phyloP scores from a whole-genome alignment of 2,329 filamentous ascomycete genomes.

The Iodosphaeria phyllophila region DNA sequence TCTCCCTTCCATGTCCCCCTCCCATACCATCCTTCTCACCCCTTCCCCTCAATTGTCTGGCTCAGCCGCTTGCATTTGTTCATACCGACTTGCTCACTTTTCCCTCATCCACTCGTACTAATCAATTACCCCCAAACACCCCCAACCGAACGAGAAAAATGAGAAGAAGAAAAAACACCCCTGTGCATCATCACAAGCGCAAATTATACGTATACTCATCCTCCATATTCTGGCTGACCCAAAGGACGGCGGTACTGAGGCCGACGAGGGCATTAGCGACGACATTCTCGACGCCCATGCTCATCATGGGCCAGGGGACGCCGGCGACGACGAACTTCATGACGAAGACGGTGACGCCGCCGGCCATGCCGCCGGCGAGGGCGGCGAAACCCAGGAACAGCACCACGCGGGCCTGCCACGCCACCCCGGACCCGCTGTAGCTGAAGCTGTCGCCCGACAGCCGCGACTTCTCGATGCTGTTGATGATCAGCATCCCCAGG shows the following conservation, averaged over 20 bases:
- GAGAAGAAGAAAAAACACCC: not conserved
- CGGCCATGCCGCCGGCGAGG: conserved; percentile 48
- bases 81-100: too few relatives aligned
- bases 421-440: conserved; percentile 43
- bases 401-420: conserved; percentile 50
- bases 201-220: conserved; percentile 54
- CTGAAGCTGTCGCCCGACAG: conserved; percentile 43
- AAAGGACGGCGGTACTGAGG: conserved; percentile 43
- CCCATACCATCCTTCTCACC: too few relatives aligned
- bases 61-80: too few relatives aligned
- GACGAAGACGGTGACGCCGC: conserved; percentile 49
- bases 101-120: too few relatives aligned
- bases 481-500: conserved; percentile 54
- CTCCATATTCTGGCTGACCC: conserved; percentile 56
- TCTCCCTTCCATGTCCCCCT: too few relatives aligned
- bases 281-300: conserved; percentile 49
- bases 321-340: conserved; percentile 42
- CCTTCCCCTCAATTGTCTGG: too few relatives aligned
- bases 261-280: conserved; percentile 45
- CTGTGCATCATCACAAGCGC: conserved; percentile 24
- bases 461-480: conserved; percentile 48
- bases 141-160: too few relatives aligned
- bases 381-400: conserved; percentile 48
- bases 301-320: conserved; percentile 38
- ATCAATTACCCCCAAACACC: too few relatives aligned